phyloP scores from a whole-genome alignment of 2,329 filamentous ascomycete genomes.

The Fusarium dimerum region DNA sequence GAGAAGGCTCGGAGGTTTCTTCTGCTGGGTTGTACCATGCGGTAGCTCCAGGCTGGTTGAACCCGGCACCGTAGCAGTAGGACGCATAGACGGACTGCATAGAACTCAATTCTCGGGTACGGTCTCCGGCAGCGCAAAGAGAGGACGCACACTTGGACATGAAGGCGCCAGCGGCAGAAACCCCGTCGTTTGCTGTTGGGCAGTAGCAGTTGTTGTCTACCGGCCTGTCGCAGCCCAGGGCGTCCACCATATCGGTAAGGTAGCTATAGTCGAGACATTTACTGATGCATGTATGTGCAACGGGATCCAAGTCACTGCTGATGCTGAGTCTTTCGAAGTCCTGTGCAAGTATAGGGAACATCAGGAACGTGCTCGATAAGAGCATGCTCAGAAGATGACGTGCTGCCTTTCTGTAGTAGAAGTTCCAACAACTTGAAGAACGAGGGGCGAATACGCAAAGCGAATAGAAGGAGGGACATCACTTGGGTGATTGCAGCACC shows the following conservation, averaged over 20 bases:
- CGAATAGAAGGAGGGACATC: too few species aligned
- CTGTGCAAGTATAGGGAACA: neutral
- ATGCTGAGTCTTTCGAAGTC: slow-evolving; percentile 22
- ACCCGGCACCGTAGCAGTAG: slow-evolving; percentile 30
- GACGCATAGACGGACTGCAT: slow-evolving; percentile 29
- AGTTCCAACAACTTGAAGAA: neutral
- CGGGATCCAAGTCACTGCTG: slow-evolving; percentile 6
- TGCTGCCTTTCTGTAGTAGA: neutral
- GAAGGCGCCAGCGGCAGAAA: slow-evolving; percentile 16
- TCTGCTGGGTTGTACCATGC: slow-evolving; percentile 27
- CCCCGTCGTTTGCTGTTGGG: slow-evolving; percentile 22
- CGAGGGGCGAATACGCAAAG: neutral
- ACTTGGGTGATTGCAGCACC: too few species aligned
- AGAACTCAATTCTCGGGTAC: slow-evolving; percentile 22
- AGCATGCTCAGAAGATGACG: slow-evolving; percentile 1
- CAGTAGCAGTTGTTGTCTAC: slow-evolving; percentile 31
- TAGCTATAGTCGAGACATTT: slow-evolving; percentile 22
- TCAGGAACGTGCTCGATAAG: slow-evolving; percentile 5
- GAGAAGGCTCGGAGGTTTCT: slow-evolving; percentile 17
- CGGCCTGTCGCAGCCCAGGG: slow-evolving; percentile 24
- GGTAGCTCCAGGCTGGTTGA: slow-evolving; percentile 25
- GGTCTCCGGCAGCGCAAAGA: slow-evolving; percentile 22
- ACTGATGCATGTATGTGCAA: slow-evolving; percentile 21
- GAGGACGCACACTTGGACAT: slow-evolving; percentile 26
- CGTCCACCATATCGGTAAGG: slow-evolving; percentile 18